Evolutionary conservation across 352 stramenopile species (phyloP).

Genomic region (Phytophthora pisi): DNA sequence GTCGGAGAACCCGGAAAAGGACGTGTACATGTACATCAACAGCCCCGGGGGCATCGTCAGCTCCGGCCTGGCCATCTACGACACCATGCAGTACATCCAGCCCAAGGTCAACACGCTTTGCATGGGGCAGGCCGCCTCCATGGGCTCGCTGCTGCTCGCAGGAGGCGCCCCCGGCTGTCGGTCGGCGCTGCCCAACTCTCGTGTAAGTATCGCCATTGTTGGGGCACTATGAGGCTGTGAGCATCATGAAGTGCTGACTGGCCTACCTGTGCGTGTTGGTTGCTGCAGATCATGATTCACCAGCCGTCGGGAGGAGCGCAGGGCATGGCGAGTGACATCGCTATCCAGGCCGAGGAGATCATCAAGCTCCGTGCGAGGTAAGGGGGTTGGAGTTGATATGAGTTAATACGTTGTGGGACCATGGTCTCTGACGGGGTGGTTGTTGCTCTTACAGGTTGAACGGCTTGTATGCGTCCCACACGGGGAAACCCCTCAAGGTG

Average conservation of each 20-base stretch:
- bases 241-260: constrained; percentile 4
- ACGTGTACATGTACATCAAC: constrained; percentile 99
- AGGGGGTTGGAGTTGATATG: neutral
- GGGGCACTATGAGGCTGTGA: neutral
- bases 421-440: neutral
- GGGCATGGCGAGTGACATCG: constrained; percentile 98
- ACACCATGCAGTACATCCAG: constrained; percentile 98
- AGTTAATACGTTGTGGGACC: neutral
- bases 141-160: constrained; percentile 95
- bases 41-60: constrained; percentile 97
- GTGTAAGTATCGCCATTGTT: constrained; percentile 54
- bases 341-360: constrained; percentile 99
- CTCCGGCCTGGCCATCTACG: constrained; percentile 97
- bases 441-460: constrained; percentile 59
- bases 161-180: constrained; percentile 89
- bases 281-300: constrained; percentile 96
- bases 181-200: constrained; percentile 93
- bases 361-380: constrained; percentile 90
- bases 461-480: constrained; percentile 73
- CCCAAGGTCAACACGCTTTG: constrained; percentile 98
- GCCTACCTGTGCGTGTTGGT: constrained; percentile 3
- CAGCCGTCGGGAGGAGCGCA: constrained; percentile 96
- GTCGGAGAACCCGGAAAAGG: constrained; percentile 96
- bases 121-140: constrained; percentile 96
- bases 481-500: constrained; percentile 68